Evolutionary conservation across 805 yeast genomes (phyloP).

Genomic region (Kodamaea leandrae): DNA sequence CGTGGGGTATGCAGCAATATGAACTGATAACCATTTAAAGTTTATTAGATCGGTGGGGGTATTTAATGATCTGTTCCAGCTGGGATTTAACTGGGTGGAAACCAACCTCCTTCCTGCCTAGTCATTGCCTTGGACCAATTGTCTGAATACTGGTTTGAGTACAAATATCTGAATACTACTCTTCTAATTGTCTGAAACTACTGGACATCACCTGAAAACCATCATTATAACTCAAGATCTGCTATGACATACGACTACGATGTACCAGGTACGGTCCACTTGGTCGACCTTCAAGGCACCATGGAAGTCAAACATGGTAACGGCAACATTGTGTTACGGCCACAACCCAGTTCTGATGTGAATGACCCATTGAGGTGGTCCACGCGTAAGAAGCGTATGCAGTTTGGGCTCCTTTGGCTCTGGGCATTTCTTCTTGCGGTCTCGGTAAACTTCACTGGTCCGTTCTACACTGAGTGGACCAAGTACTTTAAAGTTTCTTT

Average conservation of each 20-base stretch:
- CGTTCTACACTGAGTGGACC: constrained; percentile 36
- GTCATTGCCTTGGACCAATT: no score
- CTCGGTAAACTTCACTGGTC: constrained; percentile 29
- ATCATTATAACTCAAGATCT: no score
- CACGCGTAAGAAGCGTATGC: constrained; percentile 25
- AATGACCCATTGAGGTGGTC: constrained; percentile 38
- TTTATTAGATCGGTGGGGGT: no score
- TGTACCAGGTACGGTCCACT: constrained; percentile 52
- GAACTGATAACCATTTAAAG: no score
- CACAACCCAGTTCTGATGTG: constrained; percentile 33
- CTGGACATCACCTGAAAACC: no score
- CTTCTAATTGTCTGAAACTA: no score
- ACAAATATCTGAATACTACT: no score
- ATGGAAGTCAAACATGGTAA: constrained; percentile 29
- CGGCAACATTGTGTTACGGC: constrained; percentile 28
- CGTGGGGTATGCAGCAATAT: no score
- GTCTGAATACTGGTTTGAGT: no score
- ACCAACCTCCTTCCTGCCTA: no score
- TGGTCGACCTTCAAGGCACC: constrained; percentile 43
- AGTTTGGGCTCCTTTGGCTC: constrained; percentile 26
- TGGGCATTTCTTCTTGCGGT: constrained; percentile 33
- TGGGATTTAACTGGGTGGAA: no score
- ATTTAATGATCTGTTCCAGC: no score
- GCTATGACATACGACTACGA: constrained; percentile 7
- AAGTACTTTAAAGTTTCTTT: constrained; percentile 29